Evolutionary conservation across 495 filamentous ascomycete species (phyloP).

Genomic region (Pseudotulostoma volvatum): DNA sequence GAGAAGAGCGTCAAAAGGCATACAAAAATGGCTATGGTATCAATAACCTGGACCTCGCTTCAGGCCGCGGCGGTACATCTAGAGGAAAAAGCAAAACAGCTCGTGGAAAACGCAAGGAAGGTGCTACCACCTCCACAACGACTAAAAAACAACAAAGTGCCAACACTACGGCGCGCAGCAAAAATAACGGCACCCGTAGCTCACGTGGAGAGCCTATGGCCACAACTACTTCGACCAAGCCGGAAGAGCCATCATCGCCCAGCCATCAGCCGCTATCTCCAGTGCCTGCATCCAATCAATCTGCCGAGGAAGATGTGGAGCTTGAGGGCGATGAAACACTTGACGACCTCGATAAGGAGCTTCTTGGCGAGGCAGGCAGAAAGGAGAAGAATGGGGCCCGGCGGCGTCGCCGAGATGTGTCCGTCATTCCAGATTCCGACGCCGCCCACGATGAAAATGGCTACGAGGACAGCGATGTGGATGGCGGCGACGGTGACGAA

Average conservation of each 20-base stretch:
- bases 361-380: conserved; percentile 31
- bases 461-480: conserved; percentile 16
- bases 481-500: conserved; percentile 13
- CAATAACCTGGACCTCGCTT: neutral
- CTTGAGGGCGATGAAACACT: conserved; percentile 26
- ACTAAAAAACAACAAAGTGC: conserved; percentile 12
- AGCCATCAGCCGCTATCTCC: conserved; percentile 8
- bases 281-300: neutral
- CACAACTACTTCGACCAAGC: conserved; percentile 7
- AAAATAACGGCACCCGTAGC: conserved; percentile 17
- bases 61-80: conserved; percentile 1
- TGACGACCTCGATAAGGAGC: conserved; percentile 36
- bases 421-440: conserved; percentile 2
- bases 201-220: conserved; percentile 8
- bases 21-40: conserved; percentile 2
- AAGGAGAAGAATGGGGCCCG: conserved; percentile 20
- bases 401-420: neutral
- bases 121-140: conserved; percentile 12
- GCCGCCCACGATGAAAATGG: conserved; percentile 9
- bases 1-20: conserved; percentile 26
- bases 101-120: conserved; percentile 24
- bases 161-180: conserved; percentile 12
- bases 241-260: conserved; percentile 10
- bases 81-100: conserved; percentile 6
- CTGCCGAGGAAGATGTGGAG: conserved; percentile 15